Conservation (phyloP, 169 alveolate species). For the Plasmodium adleri region DNA sequence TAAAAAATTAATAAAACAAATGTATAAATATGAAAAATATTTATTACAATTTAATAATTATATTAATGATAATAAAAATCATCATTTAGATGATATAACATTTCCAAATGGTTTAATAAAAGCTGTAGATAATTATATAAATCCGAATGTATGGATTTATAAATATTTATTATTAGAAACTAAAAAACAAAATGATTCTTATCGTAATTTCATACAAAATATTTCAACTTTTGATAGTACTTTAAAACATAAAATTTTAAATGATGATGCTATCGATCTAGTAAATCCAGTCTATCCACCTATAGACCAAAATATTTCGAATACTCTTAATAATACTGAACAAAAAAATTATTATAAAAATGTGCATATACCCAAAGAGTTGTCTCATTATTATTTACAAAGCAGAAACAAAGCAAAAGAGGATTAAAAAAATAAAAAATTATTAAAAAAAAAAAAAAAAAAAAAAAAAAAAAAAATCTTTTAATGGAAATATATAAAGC, state of each 20-base stretch:
- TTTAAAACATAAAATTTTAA: conserved; percentile 31
- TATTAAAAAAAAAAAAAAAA: background rate
- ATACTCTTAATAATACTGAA: background rate
- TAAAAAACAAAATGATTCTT: conserved; percentile 52
- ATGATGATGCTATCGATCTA: conserved; percentile 2
- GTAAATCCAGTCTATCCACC: conserved; percentile 55
- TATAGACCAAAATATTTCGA: background rate
- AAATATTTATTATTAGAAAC: conserved; percentile 60
- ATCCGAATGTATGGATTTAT: conserved; percentile 55
- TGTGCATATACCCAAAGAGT: conserved; percentile 70
- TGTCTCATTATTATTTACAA: conserved; percentile 32
- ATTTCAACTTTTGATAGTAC: conserved; percentile 61
- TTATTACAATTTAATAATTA: conserved; percentile 23
- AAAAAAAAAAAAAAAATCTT: background rate
- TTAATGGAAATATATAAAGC: no score
- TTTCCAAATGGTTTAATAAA: conserved; percentile 70
- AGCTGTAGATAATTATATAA: conserved; percentile 67
- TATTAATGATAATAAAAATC: conserved; percentile 49
- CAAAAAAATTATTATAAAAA: conserved; percentile 49
- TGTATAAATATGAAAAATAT: conserved; percentile 74
- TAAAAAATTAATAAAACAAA: conserved; percentile 50
- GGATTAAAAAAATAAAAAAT: conserved; percentile 7
- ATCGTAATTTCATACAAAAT: conserved; percentile 66
- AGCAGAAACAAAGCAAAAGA: background rate
- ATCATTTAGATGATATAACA: conserved; percentile 45